Percentiles rank a stretch among this genome's conserved stretches.
These are phyloP conservation scores for Vaccinium macrocarpon DNA, from an alignment of 148 eudicot genomes.

Conservation along the genomic window DNA sequence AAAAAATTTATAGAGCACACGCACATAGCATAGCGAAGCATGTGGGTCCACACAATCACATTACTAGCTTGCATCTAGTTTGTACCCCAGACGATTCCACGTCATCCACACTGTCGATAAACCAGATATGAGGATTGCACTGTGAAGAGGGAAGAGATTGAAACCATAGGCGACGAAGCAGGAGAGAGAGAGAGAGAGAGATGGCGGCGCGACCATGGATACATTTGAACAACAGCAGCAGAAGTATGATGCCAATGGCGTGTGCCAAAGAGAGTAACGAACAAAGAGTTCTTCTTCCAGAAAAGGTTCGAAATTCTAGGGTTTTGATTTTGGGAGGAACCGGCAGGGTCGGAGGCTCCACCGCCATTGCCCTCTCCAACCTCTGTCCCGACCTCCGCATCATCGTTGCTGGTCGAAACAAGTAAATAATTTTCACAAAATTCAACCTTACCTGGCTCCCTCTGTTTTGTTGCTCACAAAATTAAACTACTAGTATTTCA, in stretches of 20 bases:
- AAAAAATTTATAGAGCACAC: no score
- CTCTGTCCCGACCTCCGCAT: constrained; percentile 70
- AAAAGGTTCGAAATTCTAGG: constrained; percentile 47
- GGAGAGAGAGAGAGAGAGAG: constrained; percentile 17
- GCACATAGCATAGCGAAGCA: no score
- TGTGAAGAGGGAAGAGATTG: background rate
- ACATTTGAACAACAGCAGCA: constrained; percentile 29
- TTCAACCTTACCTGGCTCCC: background rate
- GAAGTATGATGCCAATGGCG: constrained; percentile 24
- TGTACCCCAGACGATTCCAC: constrained; percentile 22
- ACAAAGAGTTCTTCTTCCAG: constrained; percentile 21
- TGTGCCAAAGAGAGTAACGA: constrained; percentile 33
- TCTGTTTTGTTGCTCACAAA: background rate
- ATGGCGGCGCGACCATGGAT: constrained; percentile 48
- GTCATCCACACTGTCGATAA: constrained; percentile 17
- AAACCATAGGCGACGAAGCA: background rate
- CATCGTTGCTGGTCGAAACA: constrained; percentile 69
- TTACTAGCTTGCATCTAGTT: no score
- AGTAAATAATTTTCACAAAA: constrained; percentile 26
- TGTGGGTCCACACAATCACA: no score
- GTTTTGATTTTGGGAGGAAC: constrained; percentile 87
- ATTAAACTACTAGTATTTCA: background rate
- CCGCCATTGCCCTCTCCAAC: constrained; percentile 73
- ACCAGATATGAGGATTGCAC: background rate
- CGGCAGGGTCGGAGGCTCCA: constrained; percentile 95